Evolutionary conservation across 2,329 filamentous ascomycete genomes (phyloP), one percentile per base, ranked within the genome.

Genomic region (Fusarium albidum): DNA sequence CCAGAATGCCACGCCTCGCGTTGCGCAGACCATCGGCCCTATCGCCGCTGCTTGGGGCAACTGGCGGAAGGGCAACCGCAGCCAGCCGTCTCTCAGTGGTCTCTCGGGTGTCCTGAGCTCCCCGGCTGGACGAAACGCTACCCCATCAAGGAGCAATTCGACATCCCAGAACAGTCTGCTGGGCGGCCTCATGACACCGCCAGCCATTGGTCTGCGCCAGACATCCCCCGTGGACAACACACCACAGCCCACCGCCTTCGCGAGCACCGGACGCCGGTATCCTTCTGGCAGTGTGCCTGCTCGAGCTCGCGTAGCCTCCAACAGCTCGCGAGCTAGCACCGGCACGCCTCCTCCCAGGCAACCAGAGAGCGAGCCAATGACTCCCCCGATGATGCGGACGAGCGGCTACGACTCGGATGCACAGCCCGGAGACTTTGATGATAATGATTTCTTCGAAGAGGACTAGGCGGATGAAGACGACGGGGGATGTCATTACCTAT

Each of bases 41-140:
- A 72, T 88, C 31, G 84, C 92, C n/a, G 92, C 92, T n/a, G 94
- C 92, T n/a, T 96, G 93, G 85, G 93, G 92, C 39, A 96, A 89
- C 73, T 97, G 94, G 94, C 88, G 93, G 45, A 94, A 89, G 70
- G 84, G 82, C 13, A 82, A 80, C 64, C 83, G 82, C 14, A 82
- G 79, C 64, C 83, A 84, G 49, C 75, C 75, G 6, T 75, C 76
- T 13, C 77, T 81, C 58, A 71, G 72, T 48, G 76, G 77, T 67
- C 66, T 85, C 35, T 78, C 84, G 44, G 74, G 79, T 10, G 75
- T 73, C 21, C 65, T 79, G 31, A 75, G 74, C 43, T 78, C 81
- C 7, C 77, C 81, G 12, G 73, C 69, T 9, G 69, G 66, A 29
- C 71, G 69, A 41, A 77, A 73, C 52, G 74, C 77, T 37, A 90